Conservation (phyloP, 192 early-diverging fungal species). For the Dispira parvispora region DNA sequence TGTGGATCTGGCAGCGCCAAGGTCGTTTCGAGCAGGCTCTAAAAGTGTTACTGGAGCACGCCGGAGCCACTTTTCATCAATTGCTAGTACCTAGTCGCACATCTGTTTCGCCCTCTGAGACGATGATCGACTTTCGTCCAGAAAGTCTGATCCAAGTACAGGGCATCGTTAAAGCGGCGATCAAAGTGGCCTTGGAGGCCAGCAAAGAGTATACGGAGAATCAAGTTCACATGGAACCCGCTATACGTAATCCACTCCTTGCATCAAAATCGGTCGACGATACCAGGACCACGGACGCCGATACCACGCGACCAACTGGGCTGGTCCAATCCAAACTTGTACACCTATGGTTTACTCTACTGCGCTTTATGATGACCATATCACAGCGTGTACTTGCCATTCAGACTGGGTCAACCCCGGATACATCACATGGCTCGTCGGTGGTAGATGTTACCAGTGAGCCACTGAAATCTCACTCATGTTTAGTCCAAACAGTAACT, state of each 20-base stretch:
- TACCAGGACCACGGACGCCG: too few species aligned
- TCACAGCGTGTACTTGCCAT: neutral
- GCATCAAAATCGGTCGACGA: too few species aligned
- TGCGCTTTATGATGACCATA: neutral
- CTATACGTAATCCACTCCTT: neutral
- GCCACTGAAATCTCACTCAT: too few species aligned
- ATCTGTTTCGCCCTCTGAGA: neutral
- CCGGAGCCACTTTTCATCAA: neutral
- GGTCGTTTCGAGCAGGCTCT: constrained; percentile 1
- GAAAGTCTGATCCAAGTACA: neutral
- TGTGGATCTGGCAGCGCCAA: constrained; percentile 10
- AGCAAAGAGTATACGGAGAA: neutral
- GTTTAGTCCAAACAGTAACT: neutral
- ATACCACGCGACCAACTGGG: neutral
- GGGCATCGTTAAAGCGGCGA: constrained; percentile 1
- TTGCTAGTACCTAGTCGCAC: neutral
- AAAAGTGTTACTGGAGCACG: neutral
- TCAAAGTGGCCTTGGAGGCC: constrained; percentile 1
- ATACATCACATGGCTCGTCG: neutral
- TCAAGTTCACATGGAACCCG: neutral
- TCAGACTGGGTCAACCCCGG: neutral
- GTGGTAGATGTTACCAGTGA: neutral
- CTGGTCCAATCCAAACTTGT: neutral
- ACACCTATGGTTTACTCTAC: constrained; percentile 1
- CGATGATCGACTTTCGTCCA: neutral